Conservation (phyloP, 768 basidiomycete genomes). For the Russula earlei region DNA sequence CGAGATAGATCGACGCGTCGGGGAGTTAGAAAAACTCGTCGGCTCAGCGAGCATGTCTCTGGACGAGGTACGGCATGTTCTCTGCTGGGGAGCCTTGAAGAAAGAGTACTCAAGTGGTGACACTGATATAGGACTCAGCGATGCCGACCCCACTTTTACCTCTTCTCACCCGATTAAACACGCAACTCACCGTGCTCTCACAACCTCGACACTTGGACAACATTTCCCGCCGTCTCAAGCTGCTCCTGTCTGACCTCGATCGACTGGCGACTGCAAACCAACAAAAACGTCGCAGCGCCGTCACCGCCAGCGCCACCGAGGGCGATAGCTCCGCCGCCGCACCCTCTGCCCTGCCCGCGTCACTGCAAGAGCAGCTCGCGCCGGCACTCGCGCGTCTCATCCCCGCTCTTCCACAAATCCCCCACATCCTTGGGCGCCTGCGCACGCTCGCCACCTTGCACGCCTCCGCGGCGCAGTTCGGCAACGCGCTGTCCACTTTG, state of each 20-base stretch:
- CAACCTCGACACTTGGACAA: slow-evolving; percentile 96
- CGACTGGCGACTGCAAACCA: slow-evolving; percentile 44
- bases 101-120: neutral
- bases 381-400: slow-evolving; percentile 62
- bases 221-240: slow-evolving; percentile 85
- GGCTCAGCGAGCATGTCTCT: slow-evolving; percentile 72
- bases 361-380: slow-evolving; percentile 50
- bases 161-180: slow-evolving; percentile 70
- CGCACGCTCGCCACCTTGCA: slow-evolving; percentile 80
- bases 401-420: slow-evolving; percentile 70
- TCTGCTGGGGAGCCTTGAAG: neutral
- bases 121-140: slow-evolving; percentile 44
- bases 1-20: slow-evolving; percentile 77
- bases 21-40: slow-evolving; percentile 71
- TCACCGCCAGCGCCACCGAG: slow-evolving; percentile 1
- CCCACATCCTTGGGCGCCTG: slow-evolving; percentile 83
- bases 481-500: slow-evolving; percentile 50
- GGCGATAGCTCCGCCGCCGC: slow-evolving; percentile 7
- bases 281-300: slow-evolving; percentile 31
- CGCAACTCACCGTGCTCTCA: slow-evolving; percentile 78
- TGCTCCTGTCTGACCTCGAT: slow-evolving; percentile 88
- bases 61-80: slow-evolving; percentile 59
- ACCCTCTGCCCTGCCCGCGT: slow-evolving; percentile 22
- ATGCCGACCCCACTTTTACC: slow-evolving; percentile 77
- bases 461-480: slow-evolving; percentile 70